These are phyloP conservation scores for Picea mariana DNA, from an alignment of 83 land plant species.

Conservation along the genomic window DNA sequence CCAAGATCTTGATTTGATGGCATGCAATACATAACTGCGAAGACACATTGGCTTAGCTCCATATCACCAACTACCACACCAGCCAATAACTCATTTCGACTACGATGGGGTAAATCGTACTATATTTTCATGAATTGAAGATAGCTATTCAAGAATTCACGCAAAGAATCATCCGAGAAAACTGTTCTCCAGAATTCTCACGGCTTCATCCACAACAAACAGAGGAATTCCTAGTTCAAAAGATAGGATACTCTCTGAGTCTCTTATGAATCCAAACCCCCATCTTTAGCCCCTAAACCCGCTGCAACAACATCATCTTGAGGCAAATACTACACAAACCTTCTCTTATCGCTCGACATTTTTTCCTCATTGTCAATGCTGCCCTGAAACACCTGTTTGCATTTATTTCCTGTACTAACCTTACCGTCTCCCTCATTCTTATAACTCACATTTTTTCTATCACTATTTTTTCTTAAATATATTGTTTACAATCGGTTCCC, in stretches of 20 bases:
- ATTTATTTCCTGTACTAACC: no score
- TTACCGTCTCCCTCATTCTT: no score
- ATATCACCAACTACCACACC: conserved; percentile 85
- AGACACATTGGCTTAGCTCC: conserved; percentile 77
- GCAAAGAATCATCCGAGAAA: no score
- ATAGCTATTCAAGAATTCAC: no score
- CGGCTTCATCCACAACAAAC: conserved; percentile 51
- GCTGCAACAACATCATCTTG: conserved; percentile 93
- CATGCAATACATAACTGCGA: conserved; percentile 81
- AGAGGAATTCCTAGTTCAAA: conserved; percentile 66
- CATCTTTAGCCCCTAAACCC: conserved; percentile 79
- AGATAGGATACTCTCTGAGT: conserved; percentile 80
- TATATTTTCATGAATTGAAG: no score
- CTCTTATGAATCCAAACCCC: conserved; percentile 79
- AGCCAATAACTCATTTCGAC: conserved; percentile 38
- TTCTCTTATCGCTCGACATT: not conserved
- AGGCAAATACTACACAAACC: conserved; percentile 83
- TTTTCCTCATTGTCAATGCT: no score
- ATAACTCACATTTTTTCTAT: no score
- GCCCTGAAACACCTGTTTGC: no score
- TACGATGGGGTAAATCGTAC: no score
- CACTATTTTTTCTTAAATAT: no score
- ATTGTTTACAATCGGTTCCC: no score
- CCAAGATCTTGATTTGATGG: conserved; percentile 84
- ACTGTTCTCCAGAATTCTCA: conserved; percentile 83